Evolutionary conservation across 371 early-diverging fungal species (phyloP).

Genomic region (Capillidium heterosporum): DNA sequence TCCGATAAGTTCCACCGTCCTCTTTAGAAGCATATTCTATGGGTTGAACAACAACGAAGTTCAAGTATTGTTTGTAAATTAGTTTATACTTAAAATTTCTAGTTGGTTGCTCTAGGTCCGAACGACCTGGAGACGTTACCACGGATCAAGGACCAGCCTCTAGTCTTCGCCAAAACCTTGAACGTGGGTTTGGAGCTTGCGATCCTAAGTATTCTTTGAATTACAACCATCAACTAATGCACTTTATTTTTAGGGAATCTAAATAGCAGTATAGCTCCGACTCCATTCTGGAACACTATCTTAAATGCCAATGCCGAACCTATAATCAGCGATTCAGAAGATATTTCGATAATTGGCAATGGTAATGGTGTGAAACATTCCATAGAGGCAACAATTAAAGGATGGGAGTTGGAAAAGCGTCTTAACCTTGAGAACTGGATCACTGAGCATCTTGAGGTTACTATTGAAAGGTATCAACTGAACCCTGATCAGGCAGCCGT

Average conservation of each 20-base stretch:
- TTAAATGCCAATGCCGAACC: too few species aligned
- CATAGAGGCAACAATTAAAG: neutral
- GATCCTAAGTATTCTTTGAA: neutral
- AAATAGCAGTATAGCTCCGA: neutral
- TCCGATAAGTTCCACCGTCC: neutral
- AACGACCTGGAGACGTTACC: neutral
- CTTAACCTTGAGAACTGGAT: neutral
- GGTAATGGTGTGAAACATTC: neutral
- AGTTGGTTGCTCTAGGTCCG: neutral
- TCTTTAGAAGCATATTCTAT: conserved; percentile 3
- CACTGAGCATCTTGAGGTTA: conserved; percentile 6
- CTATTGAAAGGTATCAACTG: conserved; percentile 16
- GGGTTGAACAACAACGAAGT: neutral
- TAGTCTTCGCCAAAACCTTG: neutral
- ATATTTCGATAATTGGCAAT: too few species aligned
- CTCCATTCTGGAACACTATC: too few species aligned
- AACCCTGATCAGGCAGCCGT: conserved; percentile 44
- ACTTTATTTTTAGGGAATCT: neutral
- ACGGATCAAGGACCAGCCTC: neutral
- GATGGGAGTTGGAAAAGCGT: neutral
- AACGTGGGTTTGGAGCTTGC: conserved; percentile 1
- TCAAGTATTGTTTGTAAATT: neutral
- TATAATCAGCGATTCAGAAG: too few species aligned
- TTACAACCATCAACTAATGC: too few species aligned
- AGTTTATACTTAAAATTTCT: neutral